Evolutionary conservation across 352 stramenopile species (phyloP), one percentile per base, ranked within the genome.

Genomic region (Pythium aristosporum): DNA sequence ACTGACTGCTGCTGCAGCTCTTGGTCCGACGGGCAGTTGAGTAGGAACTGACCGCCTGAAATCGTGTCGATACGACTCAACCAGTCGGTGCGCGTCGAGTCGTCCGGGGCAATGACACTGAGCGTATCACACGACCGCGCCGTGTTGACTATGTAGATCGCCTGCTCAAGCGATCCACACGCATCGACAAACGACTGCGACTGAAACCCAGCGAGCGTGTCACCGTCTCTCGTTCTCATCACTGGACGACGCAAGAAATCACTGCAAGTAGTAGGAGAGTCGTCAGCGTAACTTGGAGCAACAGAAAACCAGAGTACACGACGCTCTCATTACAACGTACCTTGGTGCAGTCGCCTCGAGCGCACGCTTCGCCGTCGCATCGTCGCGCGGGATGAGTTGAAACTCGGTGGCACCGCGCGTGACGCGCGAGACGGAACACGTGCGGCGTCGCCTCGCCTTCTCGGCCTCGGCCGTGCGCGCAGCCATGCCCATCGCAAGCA

Each of bases 121-220:
- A 92, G 55, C 0, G 84, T 89, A 57, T 94, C 86, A 46, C 86
- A 94, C 18, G 81, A 91, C 37, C 86, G 74, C 39, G 74, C 58
- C 13, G 79, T 76, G 56, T 94, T 94, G 25, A 91, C 69, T 21
- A 91, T 65, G 44, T 68, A 65, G 43, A 92, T 50, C 28, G 64
- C 60, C 15, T 60, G 37, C 36, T 82, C 21, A 50, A 92, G 36
- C 21, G 64, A 50, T 16, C 3, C 25, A 56, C 80, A 85, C 18
- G 62, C 71, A 5, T 79, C 69, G 16, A 79, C 63, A 37, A 88
- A 94, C 36, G 71, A 61, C 25, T 60, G 69, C 1, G 73, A 70
- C 25, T 86, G 75, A 49, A 91, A 92, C 2, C 69, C 69, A 2
- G 57, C 43, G n/a, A 89, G 63, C 9, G 44, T 48, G 36, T 68